Evolutionary conservation across 352 stramenopile species (phyloP).

Genomic region (Phytophthora hibernalis): DNA sequence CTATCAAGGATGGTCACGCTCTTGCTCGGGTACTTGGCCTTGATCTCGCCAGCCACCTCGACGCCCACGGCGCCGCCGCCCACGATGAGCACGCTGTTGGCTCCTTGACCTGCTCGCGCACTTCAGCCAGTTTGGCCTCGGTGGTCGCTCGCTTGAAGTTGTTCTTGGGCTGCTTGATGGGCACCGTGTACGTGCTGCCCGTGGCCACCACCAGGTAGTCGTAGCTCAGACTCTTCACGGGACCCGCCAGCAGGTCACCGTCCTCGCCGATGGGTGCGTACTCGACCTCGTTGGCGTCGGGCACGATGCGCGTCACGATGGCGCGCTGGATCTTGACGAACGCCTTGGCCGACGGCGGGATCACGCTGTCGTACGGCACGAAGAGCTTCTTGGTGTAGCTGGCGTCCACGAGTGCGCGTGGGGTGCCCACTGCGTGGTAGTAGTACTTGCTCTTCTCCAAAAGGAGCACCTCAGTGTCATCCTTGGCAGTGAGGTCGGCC

Average conservation of each 20-base stretch:
- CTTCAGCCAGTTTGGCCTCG: conserved; percentile 45
- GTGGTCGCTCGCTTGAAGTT: conserved; percentile 42
- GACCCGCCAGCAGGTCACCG: conserved; percentile 32
- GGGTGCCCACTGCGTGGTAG: conserved; percentile 53
- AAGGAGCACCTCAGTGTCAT: conserved; percentile 53
- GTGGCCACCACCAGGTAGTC: conserved; percentile 74
- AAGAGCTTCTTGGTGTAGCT: conserved; percentile 61
- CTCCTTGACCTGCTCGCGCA: conserved; percentile 50
- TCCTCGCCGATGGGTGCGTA: conserved; percentile 44
- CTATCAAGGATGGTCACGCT: conserved; percentile 63
- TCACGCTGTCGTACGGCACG: conserved; percentile 59
- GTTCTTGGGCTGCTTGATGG: conserved; percentile 57
- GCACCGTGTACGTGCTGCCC: conserved; percentile 61
- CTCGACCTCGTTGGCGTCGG: conserved; percentile 45
- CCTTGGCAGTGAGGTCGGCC: conserved; percentile 34
- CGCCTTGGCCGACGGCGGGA: conserved; percentile 35
- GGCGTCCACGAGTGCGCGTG: conserved; percentile 55
- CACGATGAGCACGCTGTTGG: conserved; percentile 60
- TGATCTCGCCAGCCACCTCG: conserved; percentile 69
- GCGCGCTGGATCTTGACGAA: conserved; percentile 57
- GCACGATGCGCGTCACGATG: conserved; percentile 46
- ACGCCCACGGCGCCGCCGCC: conserved; percentile 64
- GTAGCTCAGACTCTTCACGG: conserved; percentile 48
- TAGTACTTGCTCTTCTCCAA: conserved; percentile 67
- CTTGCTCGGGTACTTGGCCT: conserved; percentile 60